These are phyloP conservation scores for Hebeloma cylindrosporum DNA, from an alignment of 768 basidiomycete species.

Conservation along the genomic window DNA sequence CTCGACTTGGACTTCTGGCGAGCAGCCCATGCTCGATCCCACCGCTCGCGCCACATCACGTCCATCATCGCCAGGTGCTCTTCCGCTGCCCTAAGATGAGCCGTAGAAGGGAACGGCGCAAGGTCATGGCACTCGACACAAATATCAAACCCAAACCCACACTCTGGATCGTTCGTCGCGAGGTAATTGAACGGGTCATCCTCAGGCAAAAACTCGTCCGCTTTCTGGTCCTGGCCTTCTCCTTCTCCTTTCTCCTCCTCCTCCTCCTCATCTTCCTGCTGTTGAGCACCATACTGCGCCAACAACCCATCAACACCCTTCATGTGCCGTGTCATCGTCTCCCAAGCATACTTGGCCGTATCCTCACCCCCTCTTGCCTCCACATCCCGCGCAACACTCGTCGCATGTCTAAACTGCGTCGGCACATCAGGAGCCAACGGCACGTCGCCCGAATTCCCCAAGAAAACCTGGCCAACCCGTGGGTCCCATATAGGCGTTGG, in stretches of 20 bases:
- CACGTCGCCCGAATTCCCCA: slow-evolving; percentile 85
- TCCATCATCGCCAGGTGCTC: slow-evolving; percentile 72
- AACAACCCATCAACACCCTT: slow-evolving; percentile 18
- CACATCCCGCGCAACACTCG: slow-evolving; percentile 12
- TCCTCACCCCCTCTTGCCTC: slow-evolving; percentile 11
- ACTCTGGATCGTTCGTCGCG: slow-evolving; percentile 41
- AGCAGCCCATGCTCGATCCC: slow-evolving; percentile 26
- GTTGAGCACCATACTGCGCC: slow-evolving; percentile 13
- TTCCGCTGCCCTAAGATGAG: slow-evolving; percentile 71
- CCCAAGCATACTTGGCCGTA: slow-evolving; percentile 17
- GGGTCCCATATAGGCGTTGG: slow-evolving; percentile 52
- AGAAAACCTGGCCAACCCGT: slow-evolving; percentile 63
- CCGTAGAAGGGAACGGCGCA: slow-evolving; percentile 68
- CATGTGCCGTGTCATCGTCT: slow-evolving; percentile 20
- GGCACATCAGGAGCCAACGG: slow-evolving; percentile 43
- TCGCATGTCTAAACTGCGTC: slow-evolving; percentile 26
- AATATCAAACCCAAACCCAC: slow-evolving; percentile 75
- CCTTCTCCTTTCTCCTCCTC: slow-evolving; percentile 2
- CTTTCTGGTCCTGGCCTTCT: not conserved
- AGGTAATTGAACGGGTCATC: slow-evolving; percentile 46
- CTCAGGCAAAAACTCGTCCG: slow-evolving; percentile 11
- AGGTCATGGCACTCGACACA: slow-evolving; percentile 88
- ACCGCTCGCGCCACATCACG: slow-evolving; percentile 58
- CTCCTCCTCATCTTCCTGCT: slow-evolving; percentile 10
- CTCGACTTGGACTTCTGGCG: too few relatives aligned